A percentile compares a stretch with the other conserved stretches of the same genome.
phyloP scores from a whole-genome alignment of 2,329 filamentous ascomycete species.

The Neophaeococcomyces aloes region DNA sequence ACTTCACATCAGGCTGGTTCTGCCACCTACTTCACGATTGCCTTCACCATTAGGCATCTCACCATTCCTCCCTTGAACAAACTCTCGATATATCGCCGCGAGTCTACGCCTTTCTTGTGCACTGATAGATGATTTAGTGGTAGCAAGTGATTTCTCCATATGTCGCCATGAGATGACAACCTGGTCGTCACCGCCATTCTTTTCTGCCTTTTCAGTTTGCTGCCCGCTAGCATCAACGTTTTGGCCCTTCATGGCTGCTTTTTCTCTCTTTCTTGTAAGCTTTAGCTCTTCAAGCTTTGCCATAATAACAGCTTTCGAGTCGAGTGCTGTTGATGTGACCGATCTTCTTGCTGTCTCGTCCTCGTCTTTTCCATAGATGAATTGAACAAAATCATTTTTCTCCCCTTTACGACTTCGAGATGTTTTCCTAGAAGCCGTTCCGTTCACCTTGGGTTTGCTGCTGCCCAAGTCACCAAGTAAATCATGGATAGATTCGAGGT shows the following conservation, averaged over 20 bases:
- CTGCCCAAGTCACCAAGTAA: conserved; percentile 52
- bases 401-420: conserved; percentile 14
- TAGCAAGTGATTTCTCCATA: conserved; percentile 63
- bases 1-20: conserved; percentile 79
- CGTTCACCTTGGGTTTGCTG: conserved; percentile 22
- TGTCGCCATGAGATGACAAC: conserved; percentile 80
- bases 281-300: conserved; percentile 77
- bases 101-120: conserved; percentile 63
- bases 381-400: conserved; percentile 61
- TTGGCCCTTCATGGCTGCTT: conserved; percentile 19
- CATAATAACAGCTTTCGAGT: conserved; percentile 66
- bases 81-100: conserved; percentile 77
- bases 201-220: conserved; percentile 24
- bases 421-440: background rate
- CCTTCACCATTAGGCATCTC: conserved; percentile 93
- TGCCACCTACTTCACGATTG: conserved; percentile 79
- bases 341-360: conserved; percentile 39
- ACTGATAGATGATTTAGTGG: conserved; percentile 74
- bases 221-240: background rate
- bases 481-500: conserved; percentile 93
- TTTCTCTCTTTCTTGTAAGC: conserved; percentile 42
- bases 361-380: conserved; percentile 58
- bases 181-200: conserved; percentile 41
- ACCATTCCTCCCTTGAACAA: conserved; percentile 82
- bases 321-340: conserved; percentile 46